Evolutionary conservation across 148 eudicot species (phyloP).

Genomic region (Linanthus parryae): DNA sequence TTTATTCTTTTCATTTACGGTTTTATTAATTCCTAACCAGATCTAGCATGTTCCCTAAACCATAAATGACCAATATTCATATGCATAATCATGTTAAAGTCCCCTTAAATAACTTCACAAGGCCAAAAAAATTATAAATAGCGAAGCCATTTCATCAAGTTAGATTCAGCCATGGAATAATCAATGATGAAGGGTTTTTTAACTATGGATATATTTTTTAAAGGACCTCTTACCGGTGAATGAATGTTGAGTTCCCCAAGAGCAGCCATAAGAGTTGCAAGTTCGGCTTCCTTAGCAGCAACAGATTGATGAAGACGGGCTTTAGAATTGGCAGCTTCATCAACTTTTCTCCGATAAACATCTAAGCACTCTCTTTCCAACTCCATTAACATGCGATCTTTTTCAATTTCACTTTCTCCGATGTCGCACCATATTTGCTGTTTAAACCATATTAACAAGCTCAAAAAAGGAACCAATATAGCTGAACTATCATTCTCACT

Average conservation of each 20-base stretch:
- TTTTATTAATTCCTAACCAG: too few relatives aligned
- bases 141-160: too few relatives aligned
- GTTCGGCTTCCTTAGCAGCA: slow-evolving; percentile 63
- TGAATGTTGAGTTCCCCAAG: slow-evolving; percentile 47
- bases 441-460: slow-evolving; percentile 8
- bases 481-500: not conserved
- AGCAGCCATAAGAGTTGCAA: slow-evolving; percentile 60
- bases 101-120: too few relatives aligned
- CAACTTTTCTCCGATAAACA: slow-evolving; percentile 56
- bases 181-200: too few relatives aligned
- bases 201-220: too few relatives aligned
- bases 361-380: slow-evolving; percentile 57
- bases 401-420: slow-evolving; percentile 57
- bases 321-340: slow-evolving; percentile 56
- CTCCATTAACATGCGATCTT: slow-evolving; percentile 55
- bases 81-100: too few relatives aligned
- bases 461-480: slow-evolving; percentile 8
- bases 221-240: slow-evolving; percentile 35
- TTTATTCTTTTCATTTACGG: too few relatives aligned
- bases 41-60: too few relatives aligned
- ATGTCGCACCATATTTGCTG: slow-evolving; percentile 73
- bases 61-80: too few relatives aligned
- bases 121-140: too few relatives aligned
- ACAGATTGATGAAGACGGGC: slow-evolving; percentile 53
- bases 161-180: too few relatives aligned